Evolutionary conservation across 1,284 basidiomycete species (phyloP).

Genomic region (Apiotrichum sp.): DNA sequence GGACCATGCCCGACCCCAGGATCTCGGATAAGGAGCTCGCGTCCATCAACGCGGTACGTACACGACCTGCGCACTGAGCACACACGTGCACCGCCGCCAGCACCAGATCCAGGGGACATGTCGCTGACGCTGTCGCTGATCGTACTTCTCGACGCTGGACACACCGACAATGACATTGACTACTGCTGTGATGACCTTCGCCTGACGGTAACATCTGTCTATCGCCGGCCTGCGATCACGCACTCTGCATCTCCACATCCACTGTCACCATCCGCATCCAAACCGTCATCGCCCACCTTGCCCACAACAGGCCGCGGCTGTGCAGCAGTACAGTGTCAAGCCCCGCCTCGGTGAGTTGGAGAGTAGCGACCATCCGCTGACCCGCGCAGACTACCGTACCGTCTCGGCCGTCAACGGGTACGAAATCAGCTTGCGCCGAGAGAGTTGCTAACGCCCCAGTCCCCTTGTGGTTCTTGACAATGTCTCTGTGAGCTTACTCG

Average conservation of each 20-base stretch:
- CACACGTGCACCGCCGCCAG: not conserved
- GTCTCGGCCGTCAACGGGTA: conserved; percentile 95
- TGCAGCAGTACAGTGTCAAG: conserved; percentile 54
- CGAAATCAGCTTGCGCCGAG: conserved; percentile 24
- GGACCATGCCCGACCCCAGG: conserved; percentile 28
- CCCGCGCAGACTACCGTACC: conserved; percentile 74
- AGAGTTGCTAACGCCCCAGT: conserved; percentile 47
- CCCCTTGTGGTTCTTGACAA: conserved; percentile 96
- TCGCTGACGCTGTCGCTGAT: not conserved
- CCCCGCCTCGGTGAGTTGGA: conserved; percentile 73
- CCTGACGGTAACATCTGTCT: too few species aligned
- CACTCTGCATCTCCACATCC: not conserved
- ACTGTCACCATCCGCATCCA: not conserved
- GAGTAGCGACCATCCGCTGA: conserved; percentile 1
- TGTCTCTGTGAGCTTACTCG: conserved; percentile 67
- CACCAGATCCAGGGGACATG: too few species aligned
- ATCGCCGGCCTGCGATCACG: too few species aligned
- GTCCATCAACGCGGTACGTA: conserved; percentile 45
- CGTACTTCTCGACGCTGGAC: too few species aligned
- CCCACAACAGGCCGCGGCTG: conserved; percentile 43
- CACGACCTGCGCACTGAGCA: not conserved
- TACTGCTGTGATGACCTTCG: too few species aligned
- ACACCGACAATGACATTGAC: too few species aligned
- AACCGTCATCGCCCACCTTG: not conserved
- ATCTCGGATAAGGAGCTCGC: conserved; percentile 50